Percentiles rank a stretch among this genome's conserved stretches.
Conservation (phyloP, 768 basidiomycete genomes). For the Kwoniella dejecticola region DNA sequence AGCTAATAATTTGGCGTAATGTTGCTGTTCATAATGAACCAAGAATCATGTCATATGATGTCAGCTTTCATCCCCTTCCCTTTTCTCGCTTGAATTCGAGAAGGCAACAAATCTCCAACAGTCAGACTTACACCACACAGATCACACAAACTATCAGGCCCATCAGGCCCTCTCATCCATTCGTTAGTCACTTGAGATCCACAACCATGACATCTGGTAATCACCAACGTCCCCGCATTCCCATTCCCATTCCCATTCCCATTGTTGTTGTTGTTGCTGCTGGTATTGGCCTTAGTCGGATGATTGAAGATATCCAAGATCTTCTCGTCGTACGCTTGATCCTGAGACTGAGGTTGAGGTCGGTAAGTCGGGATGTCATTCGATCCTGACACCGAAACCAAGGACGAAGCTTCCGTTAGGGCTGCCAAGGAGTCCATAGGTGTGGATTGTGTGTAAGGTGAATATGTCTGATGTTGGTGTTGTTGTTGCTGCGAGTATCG, state of each 20-base stretch:
- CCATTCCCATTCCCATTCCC: neutral
- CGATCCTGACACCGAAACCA: neutral
- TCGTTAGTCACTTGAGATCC: conserved; percentile 25
- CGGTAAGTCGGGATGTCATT: neutral
- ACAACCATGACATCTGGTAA: conserved; percentile 42
- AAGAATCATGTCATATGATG: too few relatives aligned
- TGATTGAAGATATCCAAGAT: neutral
- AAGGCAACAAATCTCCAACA: too few relatives aligned
- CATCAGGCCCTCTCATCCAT: conserved; percentile 50
- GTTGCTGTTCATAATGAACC: conserved; percentile 14
- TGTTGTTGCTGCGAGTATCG: neutral
- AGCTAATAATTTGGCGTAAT: conserved; percentile 32
- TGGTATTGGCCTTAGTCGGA: neutral
- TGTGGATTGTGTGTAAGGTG: neutral
- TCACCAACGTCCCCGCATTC: neutral
- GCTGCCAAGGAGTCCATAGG: neutral
- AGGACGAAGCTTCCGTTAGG: conserved; percentile 10
- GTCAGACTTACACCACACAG: conserved; percentile 45
- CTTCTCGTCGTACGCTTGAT: neutral
- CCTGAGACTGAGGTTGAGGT: neutral
- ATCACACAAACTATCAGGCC: conserved; percentile 44
- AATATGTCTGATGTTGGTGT: too few relatives aligned
- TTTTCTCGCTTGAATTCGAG: too few relatives aligned
- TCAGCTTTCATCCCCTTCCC: too few relatives aligned
- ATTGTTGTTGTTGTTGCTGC: neutral